Evolutionary conservation across 2,329 filamentous ascomycete genomes (phyloP), one percentile per base, ranked within the genome.

Genomic region (Elsinoe arachidis): DNA sequence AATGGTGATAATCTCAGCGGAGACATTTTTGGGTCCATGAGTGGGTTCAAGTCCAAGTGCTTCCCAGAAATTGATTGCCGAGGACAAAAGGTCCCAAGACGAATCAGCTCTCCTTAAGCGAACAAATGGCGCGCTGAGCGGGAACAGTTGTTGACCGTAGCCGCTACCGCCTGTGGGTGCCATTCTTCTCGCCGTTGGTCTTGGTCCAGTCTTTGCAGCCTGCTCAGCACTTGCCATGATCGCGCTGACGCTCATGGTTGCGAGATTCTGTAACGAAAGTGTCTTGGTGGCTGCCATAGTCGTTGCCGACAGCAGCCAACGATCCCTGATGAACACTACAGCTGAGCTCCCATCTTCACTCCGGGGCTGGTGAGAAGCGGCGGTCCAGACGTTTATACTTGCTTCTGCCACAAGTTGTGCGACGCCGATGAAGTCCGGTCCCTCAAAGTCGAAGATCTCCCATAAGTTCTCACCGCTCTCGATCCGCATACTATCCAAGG

Each of bases 61-160:
- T 66, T 93, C 88, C 90, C 89, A 95, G 66, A 93, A 95, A 1
- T 79, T 74, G 17, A 92, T 74, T 0, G 87, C 86, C 0, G 88
- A 81, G 1, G 89, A 87, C 19, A 92, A 75, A 38, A 95, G 76
- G 10, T 90, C 88, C 57, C 90, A 79, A 49, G 80, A 81, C 1
- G 79, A 78, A 38, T 90, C 86, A 17, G 83, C 81, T 55, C 88
- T 79, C 51, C 85, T 84, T 10, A 95, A 76, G 62, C 88, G 84
- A 37, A 93, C 74, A 64, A 88, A 85, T 1, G 88, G 88, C 0
- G 83, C 75, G 1, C 81, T 79, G 1, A 93, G 80, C 39, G 78
- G 75, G 61, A 86, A 86, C 2, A 85, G 60, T 58, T 69, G 52
- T 33, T 59, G 58, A n/a, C 41, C 53, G 15, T 35, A 46, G 9